Base-by-base conservation (phyloP, 176 grass and related monocot species). In the Cenchrus purpureus region DNA sequence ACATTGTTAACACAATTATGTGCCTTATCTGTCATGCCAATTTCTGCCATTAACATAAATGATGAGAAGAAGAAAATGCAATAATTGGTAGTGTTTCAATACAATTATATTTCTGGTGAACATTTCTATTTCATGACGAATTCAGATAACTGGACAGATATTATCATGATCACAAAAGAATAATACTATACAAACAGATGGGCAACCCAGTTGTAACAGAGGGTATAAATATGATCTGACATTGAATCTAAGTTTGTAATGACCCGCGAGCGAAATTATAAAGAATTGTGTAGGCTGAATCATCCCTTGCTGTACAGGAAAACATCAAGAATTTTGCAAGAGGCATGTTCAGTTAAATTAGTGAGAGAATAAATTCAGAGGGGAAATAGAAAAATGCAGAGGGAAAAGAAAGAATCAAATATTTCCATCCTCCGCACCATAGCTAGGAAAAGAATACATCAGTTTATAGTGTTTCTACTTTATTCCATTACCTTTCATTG, bases 401-500 rank as follows among this genome's bases (percentile, higher is more conserved):
- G 1, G 10, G 7, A 44, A 32, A 75, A 45, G 11, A 62, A 66
- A 78, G 46, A 7, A 13, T 45, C 15, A 8, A 70, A 51, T 8
- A 29, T 16, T 52, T 34, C 56, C 44, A 52, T 69, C 56, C 22
- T 50, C 17, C 22, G 66, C 37, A 51, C 54, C 73, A 87, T 71
- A 82, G 63, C 42, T 77, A 50, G 19, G 53, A 25, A 70, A 54
- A 61, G 25, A 70, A 22, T 53, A 75, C 37, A 65, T 68, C 71
- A 51, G 22, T 14, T 77, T 77, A 78, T 45, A 32, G 45, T 43
- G n/a, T 0, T 16, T 62, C 31, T 63, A 29, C 56, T 75, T 37
- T 66, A 66, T 65, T 73, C 70, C 50, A 32, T 56, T 32, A n/a
- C 10, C 43, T 66, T 84, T 15, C 20, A 5, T 31, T 46, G 20